Base-by-base conservation (phyloP, 306 rosid genomes). In the Quercus ilex region DNA sequence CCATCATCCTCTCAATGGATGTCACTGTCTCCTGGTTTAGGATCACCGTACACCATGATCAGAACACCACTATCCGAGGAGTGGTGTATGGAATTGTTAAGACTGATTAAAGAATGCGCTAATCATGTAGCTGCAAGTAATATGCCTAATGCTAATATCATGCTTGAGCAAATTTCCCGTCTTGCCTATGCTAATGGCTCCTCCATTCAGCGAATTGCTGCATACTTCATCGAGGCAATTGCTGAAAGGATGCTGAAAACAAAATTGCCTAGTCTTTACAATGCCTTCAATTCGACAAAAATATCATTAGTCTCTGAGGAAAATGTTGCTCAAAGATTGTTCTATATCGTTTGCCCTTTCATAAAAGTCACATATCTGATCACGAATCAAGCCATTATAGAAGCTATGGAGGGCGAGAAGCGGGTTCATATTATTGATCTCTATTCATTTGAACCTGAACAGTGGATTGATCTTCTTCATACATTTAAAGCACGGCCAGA, bases 371-470 rank as follows among this genome's bases (percentile, higher is more conserved):
- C 97, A 0, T 88, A 91, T 80, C 72, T 88, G 82, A 74, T 90
- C 55, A 89, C 97, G 28, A 94, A 94, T 57, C 99, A 90, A 68
- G 93, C 97, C 20, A 94, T 94, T 62, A 56, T 91, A 4, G 97
- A 94, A 79, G 87, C 93, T 0, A 91, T 92, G 97, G 93, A 91
- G 62, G 88, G 88, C 9, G 99, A 94, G 81, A 81, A 77, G 57
- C 56, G 86, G 65, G 87, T 94, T 78, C 99, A 94, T 25, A 90
- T 94, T 10, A 87, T 94, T 75, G 99, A 92, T 85, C 90, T 94
- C 20, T 88, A 91, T 57, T 87, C 93, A 35, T 90, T 83, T 71
- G 93, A 94, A 71, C 95, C 99, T 31, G 91, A 90, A 0, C 99
- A 94, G 68, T 92, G 97, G 99, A 80, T 91, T 58, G 83, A 90